Conservation (phyloP, 1,139 yeast genomes). For the Zygoascus hellenicus region DNA sequence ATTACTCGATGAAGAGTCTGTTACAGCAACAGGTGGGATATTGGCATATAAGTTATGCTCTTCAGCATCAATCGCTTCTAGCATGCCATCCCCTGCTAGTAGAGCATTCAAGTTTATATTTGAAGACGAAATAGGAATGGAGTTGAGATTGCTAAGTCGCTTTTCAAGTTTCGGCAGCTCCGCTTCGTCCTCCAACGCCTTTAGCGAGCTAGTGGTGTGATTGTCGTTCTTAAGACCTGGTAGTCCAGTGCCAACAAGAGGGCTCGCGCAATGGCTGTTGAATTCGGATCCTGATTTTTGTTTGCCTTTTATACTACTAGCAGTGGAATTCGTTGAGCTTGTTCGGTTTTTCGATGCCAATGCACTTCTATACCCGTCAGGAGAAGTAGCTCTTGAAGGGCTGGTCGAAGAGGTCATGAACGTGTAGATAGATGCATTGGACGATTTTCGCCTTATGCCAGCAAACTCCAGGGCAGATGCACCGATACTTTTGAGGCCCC, state of each 20-base stretch:
- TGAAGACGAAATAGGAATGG: slow-evolving; percentile 12
- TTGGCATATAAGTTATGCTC: neutral
- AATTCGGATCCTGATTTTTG: slow-evolving; percentile 12
- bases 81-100: slow-evolving; percentile 16
- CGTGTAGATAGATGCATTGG: slow-evolving; percentile 16
- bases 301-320: slow-evolving; percentile 6
- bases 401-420: slow-evolving; percentile 13
- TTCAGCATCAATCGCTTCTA: slow-evolving; percentile 5
- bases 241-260: neutral
- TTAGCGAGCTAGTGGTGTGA: neutral
- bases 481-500: slow-evolving; percentile 46
- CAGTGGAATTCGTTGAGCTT: neutral
- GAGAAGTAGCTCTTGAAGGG: slow-evolving; percentile 9
- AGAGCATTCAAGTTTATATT: slow-evolving; percentile 24
- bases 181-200: neutral
- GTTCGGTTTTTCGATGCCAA: neutral
- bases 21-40: slow-evolving; percentile 6
- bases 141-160: neutral
- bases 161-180: neutral
- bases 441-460: slow-evolving; percentile 29
- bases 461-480: slow-evolving; percentile 43
- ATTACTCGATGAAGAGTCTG: slow-evolving; percentile 5
- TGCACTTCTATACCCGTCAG: slow-evolving; percentile 1
- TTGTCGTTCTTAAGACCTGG: neutral
- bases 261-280: slow-evolving; percentile 11